Evolutionary conservation across 345 rosid genomes (phyloP).

Genomic region (Combretum micranthum): DNA sequence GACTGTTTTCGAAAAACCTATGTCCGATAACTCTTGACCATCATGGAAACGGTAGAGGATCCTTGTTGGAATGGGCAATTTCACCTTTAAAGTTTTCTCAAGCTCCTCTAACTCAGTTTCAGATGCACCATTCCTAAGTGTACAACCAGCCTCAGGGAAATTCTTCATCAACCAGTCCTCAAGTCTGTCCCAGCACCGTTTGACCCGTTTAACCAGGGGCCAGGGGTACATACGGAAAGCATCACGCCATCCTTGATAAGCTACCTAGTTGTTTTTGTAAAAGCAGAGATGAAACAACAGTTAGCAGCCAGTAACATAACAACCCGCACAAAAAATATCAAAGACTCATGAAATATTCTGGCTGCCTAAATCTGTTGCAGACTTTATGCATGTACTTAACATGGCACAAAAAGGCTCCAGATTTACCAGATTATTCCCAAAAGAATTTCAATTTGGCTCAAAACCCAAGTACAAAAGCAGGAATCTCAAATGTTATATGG

Average conservation of each 20-base stretch:
- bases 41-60: constrained; percentile 74
- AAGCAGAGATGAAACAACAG: background rate
- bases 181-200: constrained; percentile 69
- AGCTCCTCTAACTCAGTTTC: constrained; percentile 52
- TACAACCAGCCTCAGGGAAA: constrained; percentile 66
- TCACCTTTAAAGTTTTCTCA: constrained; percentile 45
- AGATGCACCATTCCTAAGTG: constrained; percentile 67
- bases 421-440: no score
- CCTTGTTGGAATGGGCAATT: constrained; percentile 70
- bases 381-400: no score
- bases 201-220: constrained; percentile 62
- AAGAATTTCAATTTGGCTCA: no score
- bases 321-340: background rate
- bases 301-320: background rate
- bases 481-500: no score
- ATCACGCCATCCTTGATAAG: constrained; percentile 66
- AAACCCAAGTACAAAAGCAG: no score
- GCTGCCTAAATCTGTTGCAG: no score
- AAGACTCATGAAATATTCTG: background rate
- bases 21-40: constrained; percentile 46
- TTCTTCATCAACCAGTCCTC: constrained; percentile 49
- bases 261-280: constrained; percentile 22
- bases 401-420: no score
- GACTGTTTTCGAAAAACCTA: background rate
- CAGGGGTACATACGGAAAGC: constrained; percentile 77